Percentiles rank a stretch among this genome's conserved stretches.
phyloP scores from a whole-genome alignment of 495 filamentous ascomycete species.

The Neurospora hispaniola region DNA sequence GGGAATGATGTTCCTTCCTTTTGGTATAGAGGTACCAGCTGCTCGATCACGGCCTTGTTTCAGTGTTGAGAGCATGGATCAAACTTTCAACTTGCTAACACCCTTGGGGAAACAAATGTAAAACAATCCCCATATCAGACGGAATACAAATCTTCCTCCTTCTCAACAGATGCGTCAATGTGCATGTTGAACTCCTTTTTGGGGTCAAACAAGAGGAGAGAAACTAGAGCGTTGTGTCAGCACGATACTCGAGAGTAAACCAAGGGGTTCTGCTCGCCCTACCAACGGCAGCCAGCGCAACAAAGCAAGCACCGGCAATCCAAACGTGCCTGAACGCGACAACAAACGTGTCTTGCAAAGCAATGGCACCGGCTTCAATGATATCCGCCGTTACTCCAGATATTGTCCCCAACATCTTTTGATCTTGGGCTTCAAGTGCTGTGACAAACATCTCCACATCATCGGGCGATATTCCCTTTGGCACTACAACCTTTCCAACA shows the following conservation, averaged over 20 bases:
- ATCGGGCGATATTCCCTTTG: constrained; percentile 9
- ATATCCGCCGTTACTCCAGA: constrained; percentile 13
- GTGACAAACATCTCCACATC: constrained; percentile 13
- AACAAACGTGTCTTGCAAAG: constrained; percentile 14
- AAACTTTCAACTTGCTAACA: background rate
- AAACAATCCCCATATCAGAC: background rate
- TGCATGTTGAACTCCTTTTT: constrained; percentile 16
- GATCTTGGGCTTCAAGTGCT: constrained; percentile 8
- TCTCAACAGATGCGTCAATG: constrained; percentile 16
- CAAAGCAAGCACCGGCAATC: constrained; percentile 19
- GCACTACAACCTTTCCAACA: constrained; percentile 13
- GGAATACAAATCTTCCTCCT: constrained; percentile 15
- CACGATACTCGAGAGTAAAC: background rate
- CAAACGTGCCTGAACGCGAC: constrained; percentile 21
- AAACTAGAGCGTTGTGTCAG: background rate
- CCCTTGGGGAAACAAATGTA: background rate
- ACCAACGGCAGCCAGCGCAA: constrained; percentile 14
- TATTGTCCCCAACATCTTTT: constrained; percentile 5
- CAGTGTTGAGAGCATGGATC: background rate
- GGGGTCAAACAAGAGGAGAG: constrained; percentile 10
- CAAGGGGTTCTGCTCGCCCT: background rate
- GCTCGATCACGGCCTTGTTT: background rate
- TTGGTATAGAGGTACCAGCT: background rate
- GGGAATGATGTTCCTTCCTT: background rate
- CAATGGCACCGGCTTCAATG: constrained; percentile 9